Evolutionary conservation across 2,329 filamentous ascomycete genomes (phyloP).

Genomic region (Venturia asperata): DNA sequence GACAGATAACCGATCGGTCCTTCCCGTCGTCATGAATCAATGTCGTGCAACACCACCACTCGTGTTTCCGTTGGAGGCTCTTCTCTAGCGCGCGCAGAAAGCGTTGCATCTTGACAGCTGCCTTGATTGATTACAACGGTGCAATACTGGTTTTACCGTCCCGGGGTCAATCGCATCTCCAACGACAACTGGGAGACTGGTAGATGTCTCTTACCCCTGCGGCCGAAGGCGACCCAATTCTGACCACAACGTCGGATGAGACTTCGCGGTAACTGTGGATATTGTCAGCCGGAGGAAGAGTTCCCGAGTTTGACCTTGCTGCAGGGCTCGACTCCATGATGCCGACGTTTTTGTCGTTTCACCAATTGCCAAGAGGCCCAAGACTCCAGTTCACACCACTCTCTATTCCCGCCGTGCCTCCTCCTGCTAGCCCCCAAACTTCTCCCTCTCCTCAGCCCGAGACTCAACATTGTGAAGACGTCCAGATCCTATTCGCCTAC

Average conservation of each 20-base stretch:
- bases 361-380: background rate
- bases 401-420: background rate
- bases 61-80: background rate
- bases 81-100: background rate
- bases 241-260: background rate
- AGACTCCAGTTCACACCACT: background rate
- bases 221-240: background rate
- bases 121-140: slow-evolving; percentile 1
- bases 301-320: background rate
- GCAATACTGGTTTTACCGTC: background rate
- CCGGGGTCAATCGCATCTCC: background rate
- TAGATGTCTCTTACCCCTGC: background rate
- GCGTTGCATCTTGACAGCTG: slow-evolving; percentile 7
- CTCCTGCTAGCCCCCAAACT: background rate
- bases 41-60: background rate
- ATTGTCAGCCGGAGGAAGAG: background rate
- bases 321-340: background rate
- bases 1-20: background rate
- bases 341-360: background rate
- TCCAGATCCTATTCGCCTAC: background rate
- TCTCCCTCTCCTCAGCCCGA: background rate
- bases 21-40: background rate
- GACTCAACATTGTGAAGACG: background rate
- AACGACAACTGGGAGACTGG: background rate
- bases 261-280: background rate